Base-by-base conservation (phyloP, 2,329 filamentous ascomycete species). In the Myriosclerotinia duriaeana region DNA sequence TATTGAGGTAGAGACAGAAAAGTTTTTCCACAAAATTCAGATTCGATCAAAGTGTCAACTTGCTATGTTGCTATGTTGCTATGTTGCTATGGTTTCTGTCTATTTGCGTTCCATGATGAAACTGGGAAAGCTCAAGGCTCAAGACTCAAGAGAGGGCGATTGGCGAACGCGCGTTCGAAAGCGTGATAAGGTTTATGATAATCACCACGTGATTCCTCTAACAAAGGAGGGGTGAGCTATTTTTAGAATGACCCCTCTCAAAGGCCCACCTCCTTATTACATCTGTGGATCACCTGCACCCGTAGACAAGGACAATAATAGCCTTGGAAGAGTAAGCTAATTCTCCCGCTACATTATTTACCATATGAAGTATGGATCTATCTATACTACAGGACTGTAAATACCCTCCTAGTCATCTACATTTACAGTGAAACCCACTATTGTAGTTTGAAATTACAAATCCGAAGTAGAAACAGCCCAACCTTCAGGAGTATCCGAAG, bases 401-500 rank as follows among this genome's bases (percentile, higher is more conserved):
- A 44, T 50, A 34, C 15, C 53, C 26, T 14, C 26, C 52, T 14
- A n/a, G 42, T 14, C 53, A 58, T 48, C 34, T 26, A n/a, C 53
- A 42, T 7, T 17, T 61, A 65, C n/a, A 26, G 20, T 30, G n/a
- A 17, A 26, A 52, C 38, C 15, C 30, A 56, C 40, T 40, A 38
- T 11, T 38, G 22, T 8, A 40, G 38, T 48, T 34, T n/a, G 34
- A 50, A 66, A 9, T 63, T 68, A 59, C 66, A 63, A 60, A 53
- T 22, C 53, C 56, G 36, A 56, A 62, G 54, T 48, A 50, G 36
- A 62, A 65, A 56, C 56, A 65, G 53, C 67, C 66, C 53, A 60
- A 38, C 20, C 30, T 26, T 50, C 30, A 60, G 55, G 67, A 67
- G 66, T 68, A 69, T 69, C 65, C 58, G 64, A 58, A 68, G 59